These are phyloP conservation scores for Babesia gibsoni DNA, from an alignment of 169 alveolate genomes.

Conservation along the genomic window DNA sequence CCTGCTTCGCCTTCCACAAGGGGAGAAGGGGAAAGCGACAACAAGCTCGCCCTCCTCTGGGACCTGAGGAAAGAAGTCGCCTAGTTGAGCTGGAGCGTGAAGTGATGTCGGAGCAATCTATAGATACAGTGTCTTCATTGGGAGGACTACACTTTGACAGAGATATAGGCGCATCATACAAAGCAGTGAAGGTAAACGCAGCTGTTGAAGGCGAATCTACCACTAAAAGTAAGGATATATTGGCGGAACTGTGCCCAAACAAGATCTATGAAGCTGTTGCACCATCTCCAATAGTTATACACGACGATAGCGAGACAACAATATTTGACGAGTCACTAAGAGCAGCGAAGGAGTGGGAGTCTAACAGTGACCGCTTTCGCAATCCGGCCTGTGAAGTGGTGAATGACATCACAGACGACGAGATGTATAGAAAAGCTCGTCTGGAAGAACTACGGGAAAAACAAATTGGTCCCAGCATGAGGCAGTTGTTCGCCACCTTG, in stretches of 20 bases:
- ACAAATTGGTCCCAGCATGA: slow-evolving; percentile 7
- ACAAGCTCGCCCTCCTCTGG: not conserved
- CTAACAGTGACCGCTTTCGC: slow-evolving; percentile 15
- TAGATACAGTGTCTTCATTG: not conserved
- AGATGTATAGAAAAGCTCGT: not conserved
- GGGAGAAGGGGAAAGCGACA: not conserved
- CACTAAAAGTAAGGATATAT: not conserved
- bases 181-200: not conserved
- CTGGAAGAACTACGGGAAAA: not conserved
- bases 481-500: not conserved
- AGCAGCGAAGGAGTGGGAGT: slow-evolving; percentile 20
- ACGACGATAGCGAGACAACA: no score
- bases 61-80: slow-evolving; percentile 3
- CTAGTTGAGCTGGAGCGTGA: slow-evolving; percentile 14
- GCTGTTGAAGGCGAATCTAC: not conserved
- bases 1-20: slow-evolving; percentile 17
- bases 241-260: no score
- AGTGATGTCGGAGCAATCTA: not conserved
- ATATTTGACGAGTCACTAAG: not conserved
- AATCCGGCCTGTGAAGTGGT: not conserved
- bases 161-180: not conserved
- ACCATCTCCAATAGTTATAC: no score
- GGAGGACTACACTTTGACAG: not conserved
- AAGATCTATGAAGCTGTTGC: no score
- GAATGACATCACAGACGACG: slow-evolving; percentile 21